Conservation (phyloP, 2,329 filamentous ascomycete genomes). For the Colletotrichum acutatum region DNA sequence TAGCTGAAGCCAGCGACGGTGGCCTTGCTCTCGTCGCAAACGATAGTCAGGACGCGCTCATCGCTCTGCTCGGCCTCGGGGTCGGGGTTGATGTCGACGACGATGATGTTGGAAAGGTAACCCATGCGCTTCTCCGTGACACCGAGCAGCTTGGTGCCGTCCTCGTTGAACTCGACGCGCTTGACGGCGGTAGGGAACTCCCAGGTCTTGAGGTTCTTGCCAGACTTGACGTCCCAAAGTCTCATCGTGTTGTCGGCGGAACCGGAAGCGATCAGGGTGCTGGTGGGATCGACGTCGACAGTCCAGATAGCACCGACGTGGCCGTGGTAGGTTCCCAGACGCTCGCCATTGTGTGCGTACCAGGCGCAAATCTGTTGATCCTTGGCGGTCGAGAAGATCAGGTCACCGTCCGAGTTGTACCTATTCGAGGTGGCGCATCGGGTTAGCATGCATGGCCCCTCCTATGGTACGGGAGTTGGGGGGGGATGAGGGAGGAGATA, state of each 20-base stretch:
- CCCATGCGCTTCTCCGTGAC: conserved; percentile 99
- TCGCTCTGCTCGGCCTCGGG: conserved; percentile 84
- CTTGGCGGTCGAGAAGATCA: conserved; percentile 95
- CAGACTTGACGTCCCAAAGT: conserved; percentile 95
- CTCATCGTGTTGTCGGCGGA: conserved; percentile 98
- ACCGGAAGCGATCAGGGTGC: conserved; percentile 90
- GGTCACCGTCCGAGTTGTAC: conserved; percentile 94
- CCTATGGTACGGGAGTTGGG: neutral
- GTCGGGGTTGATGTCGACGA: conserved; percentile 89
- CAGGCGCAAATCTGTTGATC: conserved; percentile 97
- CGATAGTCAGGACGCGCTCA: conserved; percentile 86
- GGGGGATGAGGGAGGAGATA: conserved; percentile 3
- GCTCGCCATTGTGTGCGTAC: conserved; percentile 98
- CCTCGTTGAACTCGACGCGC: conserved; percentile 96
- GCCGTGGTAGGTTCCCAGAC: conserved; percentile 94
- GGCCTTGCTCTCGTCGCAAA: conserved; percentile 95
- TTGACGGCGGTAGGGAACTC: conserved; percentile 98
- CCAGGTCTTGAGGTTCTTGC: conserved; percentile 95
- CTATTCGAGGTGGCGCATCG: conserved; percentile 50
- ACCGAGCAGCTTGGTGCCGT: conserved; percentile 88
- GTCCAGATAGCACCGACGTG: conserved; percentile 99
- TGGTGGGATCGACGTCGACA: conserved; percentile 93
- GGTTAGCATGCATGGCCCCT: conserved; percentile 23
- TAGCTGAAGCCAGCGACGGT: conserved; percentile 98
- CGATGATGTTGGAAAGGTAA: conserved; percentile 91